Base-by-base conservation (phyloP, 2,329 filamentous ascomycete genomes). In the Fusarium chlamydosporum region DNA sequence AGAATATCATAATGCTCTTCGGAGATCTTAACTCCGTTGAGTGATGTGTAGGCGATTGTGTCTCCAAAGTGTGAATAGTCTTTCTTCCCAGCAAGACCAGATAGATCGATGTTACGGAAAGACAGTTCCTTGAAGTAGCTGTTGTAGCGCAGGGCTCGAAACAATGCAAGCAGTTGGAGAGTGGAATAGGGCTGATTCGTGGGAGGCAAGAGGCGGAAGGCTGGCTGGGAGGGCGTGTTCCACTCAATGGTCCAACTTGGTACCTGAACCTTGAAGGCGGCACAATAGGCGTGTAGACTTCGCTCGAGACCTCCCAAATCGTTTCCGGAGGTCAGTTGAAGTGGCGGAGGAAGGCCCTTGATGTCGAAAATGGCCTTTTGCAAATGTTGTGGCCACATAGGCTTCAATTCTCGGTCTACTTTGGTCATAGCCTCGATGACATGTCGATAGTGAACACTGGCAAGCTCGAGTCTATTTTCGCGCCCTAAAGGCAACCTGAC, bases 111-210 rank as follows among this genome's bases (percentile, higher is more conserved):
- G 53, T 84, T 81, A 11, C 79, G 76, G 65, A 88, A 86, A 3
- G 85, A 88, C n/a, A 88, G 75, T 1, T 85, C 84, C 60, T 84
- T 85, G 76, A 88, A 88, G 69, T 85, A 88, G 66, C 85, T 86
- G 55, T 88, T 88, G 72, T 86, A 88, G 11, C 86, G 81, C 61
- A 88, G 75, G 3, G 86, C 85, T 6, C 85, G 82, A 68, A 88
- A 82, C 2, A 88, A 82, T 11, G 86, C 86, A n/a, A 88, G 75
- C 4, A 88, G 78, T 72, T 88, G 86, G 37, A 85, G 74, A 6
- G 82, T 76, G 6, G 81, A 81, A 71, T 88, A 88, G 7, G 71
- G 72, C 3, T 73, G 67, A 4, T 78, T 77, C 4, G 76, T 75
- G 4, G 81, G 75, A 13, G 84, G 81, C 7, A 87, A 76, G 18